Evolutionary conservation across 2,329 filamentous ascomycete genomes (phyloP), one percentile per base, ranked within the genome.

Genomic region (Diaporthe vaccinii): DNA sequence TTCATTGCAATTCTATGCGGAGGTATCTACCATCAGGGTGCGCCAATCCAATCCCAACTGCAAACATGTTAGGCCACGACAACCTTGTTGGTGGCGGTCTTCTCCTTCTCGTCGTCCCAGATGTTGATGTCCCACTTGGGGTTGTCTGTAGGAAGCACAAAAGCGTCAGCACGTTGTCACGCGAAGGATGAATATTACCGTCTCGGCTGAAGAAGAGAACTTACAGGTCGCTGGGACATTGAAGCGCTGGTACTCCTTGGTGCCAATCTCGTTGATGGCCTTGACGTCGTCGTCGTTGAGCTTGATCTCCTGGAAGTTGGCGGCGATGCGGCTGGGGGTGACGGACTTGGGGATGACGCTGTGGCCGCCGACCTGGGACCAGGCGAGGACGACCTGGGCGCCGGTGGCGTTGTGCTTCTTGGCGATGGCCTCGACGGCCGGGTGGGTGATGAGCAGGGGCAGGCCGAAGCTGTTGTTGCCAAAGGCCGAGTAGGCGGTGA

Each of bases 301-400:
- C 80, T 94, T 89, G 68, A 92, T 87, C 83, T 93, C 89, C 84
- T 92, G 86, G 81, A 92, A 94, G 87, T 95, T 95, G 80, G 87
- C 88, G 80, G 89, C 86, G 78, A 95, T 95, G 75, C 93, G 90
- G 46, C 87, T 87, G 68, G 91, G 87, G 74, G 89, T 94, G 77
- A 94, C 92, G 28, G 89, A 92, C 88, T 95, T 95, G 80, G 93
- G 93, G 79, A 95, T 94, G 78, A 95, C 93, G 79, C 87, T 90
- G 84, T 92, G 92, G 73, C 91, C 92, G 78, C 91, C 84, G 59
- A 87, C 79, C 84, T 88, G 82, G 85, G 86, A 82, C 91, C 91
- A 92, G 86, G 92, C 81, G 84, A 91, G 83, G 87, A 87, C 80
- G 77, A 87, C 84, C 79, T 87, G 86, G 59, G 86, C 85, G 22